Conservation (phyloP, 1,139 yeast species). For the Yamadazyma taylorii region DNA sequence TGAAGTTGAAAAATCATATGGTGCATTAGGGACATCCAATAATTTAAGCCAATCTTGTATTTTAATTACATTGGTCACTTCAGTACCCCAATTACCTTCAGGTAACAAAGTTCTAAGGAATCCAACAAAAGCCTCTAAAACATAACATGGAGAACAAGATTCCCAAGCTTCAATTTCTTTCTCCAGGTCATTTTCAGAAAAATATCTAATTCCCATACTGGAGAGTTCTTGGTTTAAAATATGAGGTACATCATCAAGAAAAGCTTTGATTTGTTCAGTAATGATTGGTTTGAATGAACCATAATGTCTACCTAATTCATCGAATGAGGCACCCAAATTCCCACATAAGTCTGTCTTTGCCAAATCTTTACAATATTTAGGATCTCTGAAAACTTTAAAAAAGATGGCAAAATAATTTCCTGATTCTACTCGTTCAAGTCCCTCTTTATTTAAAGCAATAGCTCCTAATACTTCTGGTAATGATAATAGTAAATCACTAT, state of each 20-base stretch:
- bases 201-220: slow-evolving; percentile 39
- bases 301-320: slow-evolving; percentile 83
- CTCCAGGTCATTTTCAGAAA: slow-evolving; percentile 37
- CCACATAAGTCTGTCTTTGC: slow-evolving; percentile 46
- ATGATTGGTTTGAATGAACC: slow-evolving; percentile 67
- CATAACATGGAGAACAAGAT: slow-evolving; percentile 36
- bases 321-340: slow-evolving; percentile 68
- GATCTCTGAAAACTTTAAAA: slow-evolving; percentile 51
- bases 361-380: slow-evolving; percentile 48
- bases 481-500: slow-evolving; percentile 57
- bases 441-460: slow-evolving; percentile 73
- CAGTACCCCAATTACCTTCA: slow-evolving; percentile 51
- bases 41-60: slow-evolving; percentile 47
- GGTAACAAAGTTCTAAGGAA: slow-evolving; percentile 50
- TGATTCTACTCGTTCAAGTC: slow-evolving; percentile 57
- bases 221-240: slow-evolving; percentile 31
- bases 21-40: slow-evolving; percentile 48
- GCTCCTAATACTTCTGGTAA: slow-evolving; percentile 84
- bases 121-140: slow-evolving; percentile 48
- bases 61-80: slow-evolving; percentile 38
- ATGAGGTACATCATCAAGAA: slow-evolving; percentile 49
- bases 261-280: slow-evolving; percentile 45
- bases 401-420: slow-evolving; percentile 46
- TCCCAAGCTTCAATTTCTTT: slow-evolving; percentile 58
- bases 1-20: slow-evolving; percentile 61